phyloP scores from a whole-genome alignment of 1,139 yeast species.

The Saccharomyces hybrid region DNA sequence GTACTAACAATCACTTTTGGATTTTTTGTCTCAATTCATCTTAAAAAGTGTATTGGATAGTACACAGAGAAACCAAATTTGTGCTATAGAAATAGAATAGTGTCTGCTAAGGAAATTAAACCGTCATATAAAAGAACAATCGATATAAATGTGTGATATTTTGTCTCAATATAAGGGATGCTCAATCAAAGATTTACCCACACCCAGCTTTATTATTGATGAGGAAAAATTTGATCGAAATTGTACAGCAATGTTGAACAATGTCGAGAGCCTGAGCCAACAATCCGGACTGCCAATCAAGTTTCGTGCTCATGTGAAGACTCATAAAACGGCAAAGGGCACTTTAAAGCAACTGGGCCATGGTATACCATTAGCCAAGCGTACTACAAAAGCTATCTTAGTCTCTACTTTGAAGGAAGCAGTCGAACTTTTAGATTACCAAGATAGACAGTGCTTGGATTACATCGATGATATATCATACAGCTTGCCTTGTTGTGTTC shows the following conservation, averaged over 20 bases:
- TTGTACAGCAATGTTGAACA: conserved; percentile 36
- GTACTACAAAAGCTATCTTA: conserved; percentile 43
- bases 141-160: background rate
- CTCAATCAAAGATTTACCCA: conserved; percentile 38
- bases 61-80: too few relatives aligned
- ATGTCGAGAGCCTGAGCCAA: conserved; percentile 22
- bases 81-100: too few relatives aligned
- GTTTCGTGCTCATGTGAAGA: conserved; percentile 61
- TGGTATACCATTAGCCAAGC: conserved; percentile 35
- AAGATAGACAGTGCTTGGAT: conserved; percentile 35
- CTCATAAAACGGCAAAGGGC: conserved; percentile 56
- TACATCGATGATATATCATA: conserved; percentile 53
- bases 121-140: too few relatives aligned
- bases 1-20: too few relatives aligned
- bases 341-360: conserved; percentile 40
- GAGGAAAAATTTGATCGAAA: conserved; percentile 34
- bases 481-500: conserved; percentile 60
- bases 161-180: conserved; percentile 14
- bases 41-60: too few relatives aligned
- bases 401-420: conserved; percentile 69
- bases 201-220: conserved; percentile 48
- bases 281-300: conserved; percentile 34
- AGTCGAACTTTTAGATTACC: conserved; percentile 44
- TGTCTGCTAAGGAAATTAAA: background rate
- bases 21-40: too few relatives aligned